Evolutionary conservation across 495 filamentous ascomycete species (phyloP).

Genomic region (Penicillium robsamsonii): DNA sequence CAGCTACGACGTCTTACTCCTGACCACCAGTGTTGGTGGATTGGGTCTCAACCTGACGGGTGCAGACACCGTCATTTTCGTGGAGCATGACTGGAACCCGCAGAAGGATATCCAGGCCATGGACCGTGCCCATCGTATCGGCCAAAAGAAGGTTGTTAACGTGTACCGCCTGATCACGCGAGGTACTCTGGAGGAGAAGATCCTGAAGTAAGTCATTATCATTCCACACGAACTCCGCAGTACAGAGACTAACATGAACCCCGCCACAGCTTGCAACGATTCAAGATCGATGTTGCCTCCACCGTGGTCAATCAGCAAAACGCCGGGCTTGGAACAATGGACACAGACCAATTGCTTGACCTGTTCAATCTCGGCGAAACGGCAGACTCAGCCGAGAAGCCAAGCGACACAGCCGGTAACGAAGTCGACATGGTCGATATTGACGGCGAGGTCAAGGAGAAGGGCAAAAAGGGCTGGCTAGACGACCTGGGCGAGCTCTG

Average conservation of each 20-base stretch:
- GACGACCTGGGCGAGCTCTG: slow-evolving; percentile 94
- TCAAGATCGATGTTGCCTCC: slow-evolving; percentile 98
- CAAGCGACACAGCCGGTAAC: slow-evolving; percentile 50
- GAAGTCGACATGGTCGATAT: slow-evolving; percentile 95
- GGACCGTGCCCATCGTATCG: slow-evolving; percentile 97
- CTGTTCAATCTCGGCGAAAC: slow-evolving; percentile 90
- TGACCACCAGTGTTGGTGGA: slow-evolving; percentile 94
- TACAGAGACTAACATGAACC: slow-evolving; percentile 21
- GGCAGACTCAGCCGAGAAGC: slow-evolving; percentile 64
- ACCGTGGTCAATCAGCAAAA: slow-evolving; percentile 99
- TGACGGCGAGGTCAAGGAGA: slow-evolving; percentile 88
- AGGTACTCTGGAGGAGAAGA: slow-evolving; percentile 98
- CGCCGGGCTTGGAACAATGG: slow-evolving; percentile 90
- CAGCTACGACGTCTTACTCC: slow-evolving; percentile 84
- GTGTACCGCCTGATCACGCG: slow-evolving; percentile 96
- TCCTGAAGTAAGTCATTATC: slow-evolving; percentile 67
- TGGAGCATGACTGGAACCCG: slow-evolving; percentile 99
- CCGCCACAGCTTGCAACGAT: slow-evolving; percentile 77
- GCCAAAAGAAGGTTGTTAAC: slow-evolving; percentile 99
- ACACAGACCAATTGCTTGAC: slow-evolving; percentile 96
- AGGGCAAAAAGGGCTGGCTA: slow-evolving; percentile 92
- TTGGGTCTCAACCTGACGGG: slow-evolving; percentile 94
- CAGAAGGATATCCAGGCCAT: slow-evolving; percentile 98
- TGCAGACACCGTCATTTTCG: slow-evolving; percentile 97
- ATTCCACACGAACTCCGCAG: not conserved